Base-by-base conservation (phyloP, 148 eudicot species). In the Rhododendron vialii region DNA sequence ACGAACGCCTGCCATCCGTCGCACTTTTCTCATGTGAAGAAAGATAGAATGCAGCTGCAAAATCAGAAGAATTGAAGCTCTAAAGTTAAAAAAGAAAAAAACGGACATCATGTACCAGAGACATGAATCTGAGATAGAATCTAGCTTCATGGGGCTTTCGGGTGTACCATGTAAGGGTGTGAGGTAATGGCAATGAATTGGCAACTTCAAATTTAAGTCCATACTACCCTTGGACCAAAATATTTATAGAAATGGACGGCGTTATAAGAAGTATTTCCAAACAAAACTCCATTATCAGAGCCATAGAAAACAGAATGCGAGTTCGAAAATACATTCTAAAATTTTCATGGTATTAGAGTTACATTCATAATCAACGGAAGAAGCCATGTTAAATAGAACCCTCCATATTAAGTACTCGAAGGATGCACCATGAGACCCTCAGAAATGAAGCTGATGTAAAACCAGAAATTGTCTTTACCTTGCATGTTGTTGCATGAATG, bases 1-100 rank as follows among this genome's bases (percentile, higher is more conserved):
- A 35, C 95, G 94, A 50, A 95, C 80, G 22, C 98, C 98, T 35
- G 94, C 94, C 98, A 95, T 93, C 35, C 98, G 89, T 57, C 98
- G 87, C 43, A 97, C 36, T 86, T 97, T 97, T 73, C 99, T 90
- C 51, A 91, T 88, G 41, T 97, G 99, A 61, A 95, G 93, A 86
- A 97, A 95, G 43, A 95, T 86, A 8, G 98, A 94, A 86, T 95
- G 98, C 86, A 95, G 89, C 98, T 92, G 92, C 26, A 89, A 2
- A 73, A 74, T 77, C 59, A 80, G 12, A 86, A 55, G 35, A 51
- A 50, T 22, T 78, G 47, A 22, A 22, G 53, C 51, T 48, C 24
- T 0, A n/a, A 26, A n/a, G 15, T 47, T 12, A 24, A 8, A 8
- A 51, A 3, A 26, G 43, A 3, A 53, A 77, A 50, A 41, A 59